A percentile compares a stretch with the other conserved stretches of the same genome.
phyloP scores from a whole-genome alignment of 2,329 filamentous ascomycete genomes.

The Talaromyces sp. region DNA sequence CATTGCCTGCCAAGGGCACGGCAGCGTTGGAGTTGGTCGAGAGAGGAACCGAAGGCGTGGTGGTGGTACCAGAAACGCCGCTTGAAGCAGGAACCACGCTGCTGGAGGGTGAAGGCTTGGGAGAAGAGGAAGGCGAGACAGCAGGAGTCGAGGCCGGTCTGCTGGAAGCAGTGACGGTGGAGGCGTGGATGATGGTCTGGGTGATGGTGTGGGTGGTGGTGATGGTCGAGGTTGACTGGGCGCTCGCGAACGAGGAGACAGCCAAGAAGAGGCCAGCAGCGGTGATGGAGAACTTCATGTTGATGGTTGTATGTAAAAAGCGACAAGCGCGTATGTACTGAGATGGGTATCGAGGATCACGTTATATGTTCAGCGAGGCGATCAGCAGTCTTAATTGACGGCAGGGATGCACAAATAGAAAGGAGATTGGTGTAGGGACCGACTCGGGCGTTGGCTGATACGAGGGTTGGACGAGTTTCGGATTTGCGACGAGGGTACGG shows the following conservation, averaged over 20 bases:
- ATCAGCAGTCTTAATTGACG: neutral
- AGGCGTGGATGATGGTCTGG: conserved; percentile 44
- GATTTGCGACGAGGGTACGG: neutral
- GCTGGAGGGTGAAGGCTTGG: conserved; percentile 22
- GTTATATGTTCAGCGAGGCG: neutral
- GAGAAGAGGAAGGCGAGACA: conserved; percentile 20
- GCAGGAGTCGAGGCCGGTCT: conserved; percentile 11
- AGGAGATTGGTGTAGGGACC: conserved; percentile 10
- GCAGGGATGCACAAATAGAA: neutral
- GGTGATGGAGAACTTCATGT: conserved; percentile 38
- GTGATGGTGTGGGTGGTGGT: conserved; percentile 35
- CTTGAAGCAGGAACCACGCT: conserved; percentile 19
- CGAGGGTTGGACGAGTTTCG: conserved; percentile 3
- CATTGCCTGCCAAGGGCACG: conserved; percentile 18
- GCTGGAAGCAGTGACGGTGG: conserved; percentile 16
- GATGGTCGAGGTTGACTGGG: conserved; percentile 34
- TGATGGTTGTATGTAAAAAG: conserved; percentile 16
- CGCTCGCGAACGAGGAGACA: conserved; percentile 26
- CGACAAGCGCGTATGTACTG: conserved; percentile 11
- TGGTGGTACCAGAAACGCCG: neutral
- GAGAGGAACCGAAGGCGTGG: neutral
- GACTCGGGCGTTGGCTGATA: neutral
- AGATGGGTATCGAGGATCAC: neutral
- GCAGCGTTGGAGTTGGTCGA: conserved; percentile 20
- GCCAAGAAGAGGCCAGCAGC: conserved; percentile 33